phyloP scores from a whole-genome alignment of 2,329 filamentous ascomycete species.

The Penicillium corylophilum region DNA sequence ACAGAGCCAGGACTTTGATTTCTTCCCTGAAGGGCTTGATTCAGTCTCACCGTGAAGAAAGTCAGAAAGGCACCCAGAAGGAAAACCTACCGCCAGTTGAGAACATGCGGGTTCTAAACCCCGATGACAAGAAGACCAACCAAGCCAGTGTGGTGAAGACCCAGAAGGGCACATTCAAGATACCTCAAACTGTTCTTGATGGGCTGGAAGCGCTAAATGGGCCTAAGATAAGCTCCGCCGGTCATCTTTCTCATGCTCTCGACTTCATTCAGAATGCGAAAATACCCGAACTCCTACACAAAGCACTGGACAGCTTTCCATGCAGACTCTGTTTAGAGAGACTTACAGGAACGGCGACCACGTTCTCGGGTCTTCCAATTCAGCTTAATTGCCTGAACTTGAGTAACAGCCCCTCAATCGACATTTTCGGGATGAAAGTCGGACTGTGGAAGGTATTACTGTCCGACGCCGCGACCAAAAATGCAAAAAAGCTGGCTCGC shows the following conservation, averaged over 20 bases:
- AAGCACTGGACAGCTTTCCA: conserved; percentile 15
- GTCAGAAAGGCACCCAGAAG: background rate
- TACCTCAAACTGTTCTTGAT: conserved; percentile 1
- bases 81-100: conserved; percentile 5
- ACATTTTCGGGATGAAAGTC: conserved; percentile 17
- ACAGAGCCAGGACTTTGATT: conserved; percentile 1
- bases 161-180: background rate
- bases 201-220: background rate
- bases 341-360: background rate
- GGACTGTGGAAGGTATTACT: conserved; percentile 23
- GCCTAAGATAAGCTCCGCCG: background rate
- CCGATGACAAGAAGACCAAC: conserved; percentile 10
- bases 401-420: background rate
- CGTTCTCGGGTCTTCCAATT: background rate
- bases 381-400: background rate
- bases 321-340: conserved; percentile 18
- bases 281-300: conserved; percentile 8
- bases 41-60: background rate
- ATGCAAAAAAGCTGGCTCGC: conserved; percentile 4
- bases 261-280: conserved; percentile 4
- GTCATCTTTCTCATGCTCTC: background rate
- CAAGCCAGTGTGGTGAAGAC: background rate
- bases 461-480: conserved; percentile 13
- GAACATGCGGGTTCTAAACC: conserved; percentile 4
- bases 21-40: background rate